Conservation (phyloP, 164 flowering plant species). For the Annona cherimola region DNA sequence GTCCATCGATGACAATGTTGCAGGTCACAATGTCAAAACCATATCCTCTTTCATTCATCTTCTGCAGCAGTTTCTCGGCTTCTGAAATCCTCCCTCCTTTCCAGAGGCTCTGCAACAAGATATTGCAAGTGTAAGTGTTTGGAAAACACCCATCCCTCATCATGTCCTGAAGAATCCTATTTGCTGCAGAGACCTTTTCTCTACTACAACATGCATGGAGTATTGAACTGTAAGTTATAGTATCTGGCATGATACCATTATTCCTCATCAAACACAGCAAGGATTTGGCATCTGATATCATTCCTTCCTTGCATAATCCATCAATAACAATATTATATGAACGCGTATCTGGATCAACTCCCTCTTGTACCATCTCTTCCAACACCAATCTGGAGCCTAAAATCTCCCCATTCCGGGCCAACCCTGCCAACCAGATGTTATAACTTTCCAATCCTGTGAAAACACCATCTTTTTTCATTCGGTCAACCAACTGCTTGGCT, state of each 20-base stretch:
- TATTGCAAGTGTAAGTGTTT: constrained; percentile 68
- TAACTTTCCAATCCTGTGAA: constrained; percentile 51
- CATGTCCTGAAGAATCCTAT: constrained; percentile 65
- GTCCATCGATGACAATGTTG: constrained; percentile 74
- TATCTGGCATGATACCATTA: constrained; percentile 58
- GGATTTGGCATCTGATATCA: constrained; percentile 69
- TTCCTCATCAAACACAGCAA: constrained; percentile 55
- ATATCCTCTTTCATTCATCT: constrained; percentile 81
- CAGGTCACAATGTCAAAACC: constrained; percentile 77
- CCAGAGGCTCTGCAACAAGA: constrained; percentile 82
- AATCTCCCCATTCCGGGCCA: constrained; percentile 63
- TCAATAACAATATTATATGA: constrained; percentile 72
- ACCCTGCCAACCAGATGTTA: constrained; percentile 73
- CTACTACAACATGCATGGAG: constrained; percentile 69
- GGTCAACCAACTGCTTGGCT: constrained; percentile 49
- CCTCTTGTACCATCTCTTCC: constrained; percentile 59
- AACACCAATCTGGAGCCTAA: constrained; percentile 55
- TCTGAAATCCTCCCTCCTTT: constrained; percentile 60
- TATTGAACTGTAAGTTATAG: constrained; percentile 62
- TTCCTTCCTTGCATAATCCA: constrained; percentile 74
- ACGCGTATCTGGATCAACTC: constrained; percentile 50
- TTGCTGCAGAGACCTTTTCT: constrained; percentile 59
- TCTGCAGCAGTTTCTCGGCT: constrained; percentile 76
- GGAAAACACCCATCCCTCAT: constrained; percentile 51
- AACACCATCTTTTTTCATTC: constrained; percentile 45